Evolutionary conservation across 2,329 filamentous ascomycete genomes (phyloP), one percentile per base, ranked within the genome.

Genomic region (Colletotrichum kahawae): DNA sequence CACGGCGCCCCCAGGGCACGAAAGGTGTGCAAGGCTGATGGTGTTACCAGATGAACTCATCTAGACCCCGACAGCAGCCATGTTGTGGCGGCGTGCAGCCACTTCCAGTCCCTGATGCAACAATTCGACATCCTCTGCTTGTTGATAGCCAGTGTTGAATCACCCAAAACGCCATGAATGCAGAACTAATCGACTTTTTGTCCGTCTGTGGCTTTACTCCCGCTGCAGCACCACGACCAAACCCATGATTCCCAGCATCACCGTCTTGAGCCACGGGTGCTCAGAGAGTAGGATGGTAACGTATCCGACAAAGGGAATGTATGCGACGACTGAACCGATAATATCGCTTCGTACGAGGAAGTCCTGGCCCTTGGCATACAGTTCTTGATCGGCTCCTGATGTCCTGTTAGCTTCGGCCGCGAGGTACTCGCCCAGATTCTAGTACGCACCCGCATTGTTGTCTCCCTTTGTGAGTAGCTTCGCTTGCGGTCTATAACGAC

Each of bases 231-330:
- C 93, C 31, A 98, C 97, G 86, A 98, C 92, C 80, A 98, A 83
- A 2, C 96, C 97, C 97, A 99, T 99, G 66, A 98, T 90, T 2
- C 95, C 96, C 81, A 99, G 85, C 93, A 98, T 95, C 31, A 93
- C 96, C 57, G 95, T 97, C 91, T 99, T 99, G 80, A 98, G 84
- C 96, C 96, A 98, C 7, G 97, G 97, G 83, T 99, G 93, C 84
- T 99, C 97, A 77, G 95, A 97, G 77, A 99, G 88, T 84, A 98
- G 88, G 79, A 99, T 99, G 2, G 97, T 99, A 60, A 98, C 96
- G 82, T 98, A 98, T 78, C 97, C 97, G 16, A 98, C 95, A 81
- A 97, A 97, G 0, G 97, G 97, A 72, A 98, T 93, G 83, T 97
- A 99, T 48, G 91, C 97, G 13, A 97, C 88, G 8, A 98, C 97